A percentile compares a stretch with the other conserved stretches of the same genome.
phyloP scores from a whole-genome alignment of 2,329 filamentous ascomycete genomes.

The Claviceps fusiformis region DNA sequence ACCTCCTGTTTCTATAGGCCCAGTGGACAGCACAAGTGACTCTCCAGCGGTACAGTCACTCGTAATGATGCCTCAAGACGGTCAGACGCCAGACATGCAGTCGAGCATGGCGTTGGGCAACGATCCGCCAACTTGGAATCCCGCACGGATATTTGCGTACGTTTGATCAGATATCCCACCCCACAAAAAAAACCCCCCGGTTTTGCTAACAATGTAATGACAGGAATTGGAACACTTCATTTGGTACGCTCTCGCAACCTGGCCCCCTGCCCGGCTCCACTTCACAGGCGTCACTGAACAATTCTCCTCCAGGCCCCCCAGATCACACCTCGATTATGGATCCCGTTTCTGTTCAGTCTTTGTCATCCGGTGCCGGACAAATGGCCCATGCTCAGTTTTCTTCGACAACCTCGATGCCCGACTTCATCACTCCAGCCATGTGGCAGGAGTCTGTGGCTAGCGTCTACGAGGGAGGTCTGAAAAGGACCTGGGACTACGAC shows the following conservation, averaged over 20 bases:
- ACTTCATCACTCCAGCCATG: slow-evolving; percentile 57
- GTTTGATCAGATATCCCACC: slow-evolving; percentile 21
- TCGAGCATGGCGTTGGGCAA: slow-evolving; percentile 48
- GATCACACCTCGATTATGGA: slow-evolving; percentile 41
- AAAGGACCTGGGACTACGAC: slow-evolving; percentile 48
- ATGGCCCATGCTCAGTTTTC: slow-evolving; percentile 39
- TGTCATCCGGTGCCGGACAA: slow-evolving; percentile 31
- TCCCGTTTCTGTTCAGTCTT: slow-evolving; percentile 30
- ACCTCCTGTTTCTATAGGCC: slow-evolving; percentile 62
- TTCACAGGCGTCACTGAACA: slow-evolving; percentile 25
- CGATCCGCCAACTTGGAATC: slow-evolving; percentile 65
- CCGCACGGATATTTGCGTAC: slow-evolving; percentile 80
- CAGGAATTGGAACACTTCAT: slow-evolving; percentile 92
- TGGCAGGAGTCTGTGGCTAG: slow-evolving; percentile 60
- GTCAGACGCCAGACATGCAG: slow-evolving; percentile 37
- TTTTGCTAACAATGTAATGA: neutral
- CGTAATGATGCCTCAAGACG: slow-evolving; percentile 53
- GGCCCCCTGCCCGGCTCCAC: slow-evolving; percentile 16
- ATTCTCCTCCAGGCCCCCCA: slow-evolving; percentile 35
- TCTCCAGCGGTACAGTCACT: slow-evolving; percentile 60
- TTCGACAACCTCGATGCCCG: slow-evolving; percentile 35
- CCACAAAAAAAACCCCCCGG: too few relatives aligned
- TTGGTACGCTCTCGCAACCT: slow-evolving; percentile 50
- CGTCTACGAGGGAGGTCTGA: slow-evolving; percentile 52
- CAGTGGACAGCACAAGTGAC: slow-evolving; percentile 64